Percentiles rank a stretch among this genome's conserved stretches.
Evolutionary conservation across 2,329 filamentous ascomycete genomes (phyloP).

Genomic region (Sporothrix variecibatus): DNA sequence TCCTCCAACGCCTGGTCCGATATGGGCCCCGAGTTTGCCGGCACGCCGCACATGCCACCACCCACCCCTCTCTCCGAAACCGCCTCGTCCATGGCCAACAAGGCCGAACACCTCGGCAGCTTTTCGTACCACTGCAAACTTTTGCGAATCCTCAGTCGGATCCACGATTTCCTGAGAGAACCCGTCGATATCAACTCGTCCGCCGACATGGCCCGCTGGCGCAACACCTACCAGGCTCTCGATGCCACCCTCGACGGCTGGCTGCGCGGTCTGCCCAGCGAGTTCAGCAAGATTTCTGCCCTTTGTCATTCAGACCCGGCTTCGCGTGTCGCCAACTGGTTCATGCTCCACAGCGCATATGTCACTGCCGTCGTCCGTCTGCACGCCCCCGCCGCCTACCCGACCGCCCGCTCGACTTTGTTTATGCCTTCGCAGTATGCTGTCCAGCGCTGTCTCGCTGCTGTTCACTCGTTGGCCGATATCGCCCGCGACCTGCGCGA

Average conservation of each 20-base stretch:
- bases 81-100: slow-evolving; percentile 33
- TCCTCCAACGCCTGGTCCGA: slow-evolving; percentile 50
- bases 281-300: slow-evolving; percentile 81
- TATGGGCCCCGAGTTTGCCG: not conserved
- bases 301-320: slow-evolving; percentile 69
- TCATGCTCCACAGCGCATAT: slow-evolving; percentile 88
- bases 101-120: slow-evolving; percentile 78
- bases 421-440: slow-evolving; percentile 87
- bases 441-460: slow-evolving; percentile 76
- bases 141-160: slow-evolving; percentile 78
- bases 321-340: slow-evolving; percentile 77
- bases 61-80: not conserved
- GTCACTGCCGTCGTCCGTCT: slow-evolving; percentile 87
- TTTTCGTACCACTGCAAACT: slow-evolving; percentile 92
- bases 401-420: slow-evolving; percentile 80
- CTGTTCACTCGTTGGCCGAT: slow-evolving; percentile 79
- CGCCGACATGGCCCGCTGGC: slow-evolving; percentile 85
- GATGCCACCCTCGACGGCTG: slow-evolving; percentile 77
- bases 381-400: slow-evolving; percentile 89
- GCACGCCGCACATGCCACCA: slow-evolving; percentile 29
- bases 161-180: slow-evolving; percentile 84
- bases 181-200: slow-evolving; percentile 84
- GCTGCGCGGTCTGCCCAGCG: slow-evolving; percentile 79
- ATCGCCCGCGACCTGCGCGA: slow-evolving; percentile 76
- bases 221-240: slow-evolving; percentile 79